These are phyloP conservation scores for Dactylella cylindrospora DNA, from an alignment of 2,329 filamentous ascomycete species.

Conservation along the genomic window DNA sequence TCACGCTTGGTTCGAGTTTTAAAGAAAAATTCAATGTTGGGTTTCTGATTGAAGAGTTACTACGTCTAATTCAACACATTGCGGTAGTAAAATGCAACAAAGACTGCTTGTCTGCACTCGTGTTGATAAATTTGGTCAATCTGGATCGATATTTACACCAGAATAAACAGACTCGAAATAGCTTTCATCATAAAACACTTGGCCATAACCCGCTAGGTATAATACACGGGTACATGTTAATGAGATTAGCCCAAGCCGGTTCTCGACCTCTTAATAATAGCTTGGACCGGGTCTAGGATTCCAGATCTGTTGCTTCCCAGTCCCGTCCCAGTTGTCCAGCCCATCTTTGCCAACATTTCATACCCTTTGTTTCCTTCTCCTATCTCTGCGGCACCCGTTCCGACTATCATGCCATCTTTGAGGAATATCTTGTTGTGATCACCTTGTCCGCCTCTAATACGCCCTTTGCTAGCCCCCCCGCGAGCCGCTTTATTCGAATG, in stretches of 20 bases:
- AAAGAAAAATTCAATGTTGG: too few relatives aligned
- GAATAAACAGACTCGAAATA: too few relatives aligned
- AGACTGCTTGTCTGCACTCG: too few relatives aligned
- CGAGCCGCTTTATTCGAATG: constrained; percentile 51
- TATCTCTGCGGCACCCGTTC: constrained; percentile 79
- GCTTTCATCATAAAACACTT: too few relatives aligned
- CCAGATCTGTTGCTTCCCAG: constrained; percentile 81
- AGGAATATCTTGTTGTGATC: constrained; percentile 60
- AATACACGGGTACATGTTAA: too few relatives aligned
- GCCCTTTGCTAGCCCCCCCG: constrained; percentile 51
- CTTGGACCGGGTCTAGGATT: constrained; percentile 79
- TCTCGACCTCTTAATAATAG: constrained; percentile 83
- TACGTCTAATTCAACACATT: too few relatives aligned
- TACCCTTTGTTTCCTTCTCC: constrained; percentile 79
- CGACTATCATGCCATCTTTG: constrained; percentile 83
- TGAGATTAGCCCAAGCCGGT: constrained; percentile 74
- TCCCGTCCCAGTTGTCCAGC: constrained; percentile 83
- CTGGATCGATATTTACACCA: too few relatives aligned
- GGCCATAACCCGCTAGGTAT: too few relatives aligned
- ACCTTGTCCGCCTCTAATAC: constrained; percentile 41
- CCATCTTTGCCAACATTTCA: constrained; percentile 93
- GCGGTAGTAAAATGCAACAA: too few relatives aligned
- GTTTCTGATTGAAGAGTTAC: too few relatives aligned
- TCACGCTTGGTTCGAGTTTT: too few relatives aligned
- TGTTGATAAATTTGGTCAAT: too few relatives aligned